These are phyloP conservation scores for Suhomyces vadensis DNA, from an alignment of 805 yeast species.

Conservation along the genomic window DNA sequence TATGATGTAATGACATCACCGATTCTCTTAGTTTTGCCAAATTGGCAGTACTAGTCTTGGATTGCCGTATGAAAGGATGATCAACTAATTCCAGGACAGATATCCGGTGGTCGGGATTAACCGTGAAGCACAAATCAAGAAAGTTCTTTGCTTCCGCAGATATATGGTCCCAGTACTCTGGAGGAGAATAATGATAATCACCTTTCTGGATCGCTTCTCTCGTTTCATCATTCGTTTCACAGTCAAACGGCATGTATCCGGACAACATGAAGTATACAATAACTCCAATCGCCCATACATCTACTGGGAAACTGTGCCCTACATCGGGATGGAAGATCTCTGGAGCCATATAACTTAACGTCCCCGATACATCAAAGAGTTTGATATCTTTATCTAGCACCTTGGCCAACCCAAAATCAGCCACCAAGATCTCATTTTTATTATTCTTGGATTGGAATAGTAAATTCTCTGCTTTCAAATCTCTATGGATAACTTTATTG, in stretches of 20 bases:
- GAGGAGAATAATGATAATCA: constrained; percentile 66
- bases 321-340: constrained; percentile 52
- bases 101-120: constrained; percentile 47
- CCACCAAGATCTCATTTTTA: constrained; percentile 43
- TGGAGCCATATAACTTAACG: constrained; percentile 76
- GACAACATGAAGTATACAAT: constrained; percentile 66
- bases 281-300: constrained; percentile 78
- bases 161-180: constrained; percentile 53
- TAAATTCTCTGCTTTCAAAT: constrained; percentile 71
- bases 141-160: constrained; percentile 58
- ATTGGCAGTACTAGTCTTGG: not conserved
- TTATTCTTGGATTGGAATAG: constrained; percentile 45
- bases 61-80: constrained; percentile 40
- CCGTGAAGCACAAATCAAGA: constrained; percentile 51
- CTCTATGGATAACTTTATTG: constrained; percentile 67
- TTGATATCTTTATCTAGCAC: constrained; percentile 36
- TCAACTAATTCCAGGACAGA: constrained; percentile 44
- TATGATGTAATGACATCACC: constrained; percentile 1
- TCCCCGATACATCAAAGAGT: constrained; percentile 58
- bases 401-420: constrained; percentile 67
- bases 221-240: constrained; percentile 70
- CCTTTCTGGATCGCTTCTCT: constrained; percentile 57
- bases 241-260: constrained; percentile 78
- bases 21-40: constrained; percentile 9
- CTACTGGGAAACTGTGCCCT: constrained; percentile 63